Evolutionary conservation across 2,329 filamentous ascomycete species (phyloP).

Genomic region (Trichophyton simii): DNA sequence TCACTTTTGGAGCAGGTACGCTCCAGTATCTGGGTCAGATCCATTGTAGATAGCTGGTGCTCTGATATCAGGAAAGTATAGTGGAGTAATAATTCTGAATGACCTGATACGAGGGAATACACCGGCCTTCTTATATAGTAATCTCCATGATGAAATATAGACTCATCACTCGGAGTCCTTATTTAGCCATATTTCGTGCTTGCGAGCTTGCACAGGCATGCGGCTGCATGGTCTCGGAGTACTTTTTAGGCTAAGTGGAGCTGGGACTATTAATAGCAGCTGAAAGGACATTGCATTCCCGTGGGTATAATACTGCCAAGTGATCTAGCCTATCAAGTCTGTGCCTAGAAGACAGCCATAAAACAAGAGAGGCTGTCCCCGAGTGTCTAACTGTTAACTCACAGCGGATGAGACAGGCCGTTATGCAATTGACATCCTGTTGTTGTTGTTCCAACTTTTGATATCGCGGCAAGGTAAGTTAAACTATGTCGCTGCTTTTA

Average conservation of each 20-base stretch:
- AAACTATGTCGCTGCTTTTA: background rate
- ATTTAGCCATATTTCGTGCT: background rate
- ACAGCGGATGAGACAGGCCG: no score
- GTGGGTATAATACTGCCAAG: background rate
- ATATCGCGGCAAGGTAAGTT: no score
- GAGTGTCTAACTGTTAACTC: background rate
- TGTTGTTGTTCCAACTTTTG: background rate
- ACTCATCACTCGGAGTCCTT: background rate
- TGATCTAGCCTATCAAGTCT: background rate
- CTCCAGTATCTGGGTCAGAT: background rate
- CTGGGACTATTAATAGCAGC: no score
- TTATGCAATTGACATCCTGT: no score
- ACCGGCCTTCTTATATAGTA: background rate
- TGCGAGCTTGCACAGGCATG: background rate
- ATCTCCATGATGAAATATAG: background rate
- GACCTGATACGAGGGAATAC: background rate
- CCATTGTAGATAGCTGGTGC: background rate
- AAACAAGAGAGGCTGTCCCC: background rate
- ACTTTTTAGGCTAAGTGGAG: background rate
- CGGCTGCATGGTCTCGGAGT: background rate
- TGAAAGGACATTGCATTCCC: background rate
- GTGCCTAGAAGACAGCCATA: background rate
- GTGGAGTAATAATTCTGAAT: background rate
- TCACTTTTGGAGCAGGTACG: background rate
- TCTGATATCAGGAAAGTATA: background rate